Conservation (phyloP, 2,329 filamentous ascomycete species). For the Diaporthe citrichinensis region DNA sequence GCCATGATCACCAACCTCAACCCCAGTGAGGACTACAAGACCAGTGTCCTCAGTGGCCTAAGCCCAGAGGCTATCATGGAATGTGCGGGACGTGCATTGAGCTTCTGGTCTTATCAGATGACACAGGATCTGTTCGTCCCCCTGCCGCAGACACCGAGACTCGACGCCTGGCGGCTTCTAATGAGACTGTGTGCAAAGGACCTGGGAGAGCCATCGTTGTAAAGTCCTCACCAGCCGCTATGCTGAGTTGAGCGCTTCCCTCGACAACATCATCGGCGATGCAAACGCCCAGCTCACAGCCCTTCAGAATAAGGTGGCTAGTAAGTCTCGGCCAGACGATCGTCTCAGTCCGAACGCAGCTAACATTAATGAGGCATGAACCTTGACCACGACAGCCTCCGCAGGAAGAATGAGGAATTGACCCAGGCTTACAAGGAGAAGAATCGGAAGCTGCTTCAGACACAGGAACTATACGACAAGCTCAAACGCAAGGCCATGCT, state of each 20-base stretch:
- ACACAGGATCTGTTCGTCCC: slow-evolving; percentile 82
- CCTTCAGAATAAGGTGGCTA: slow-evolving; percentile 74
- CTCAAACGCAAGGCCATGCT: slow-evolving; percentile 69
- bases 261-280: slow-evolving; percentile 81
- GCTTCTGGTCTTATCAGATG: slow-evolving; percentile 90
- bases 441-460: slow-evolving; percentile 75
- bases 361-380: slow-evolving; percentile 62
- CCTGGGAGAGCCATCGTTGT: slow-evolving; percentile 83
- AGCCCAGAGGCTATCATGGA: slow-evolving; percentile 88
- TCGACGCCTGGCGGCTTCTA: slow-evolving; percentile 28
- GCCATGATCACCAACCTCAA: slow-evolving; percentile 79
- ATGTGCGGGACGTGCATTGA: slow-evolving; percentile 82
- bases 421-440: slow-evolving; percentile 78
- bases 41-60: slow-evolving; percentile 85
- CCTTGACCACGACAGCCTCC: slow-evolving; percentile 72
- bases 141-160: slow-evolving; percentile 43
- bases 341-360: background rate
- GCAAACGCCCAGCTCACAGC: slow-evolving; percentile 80
- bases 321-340: slow-evolving; percentile 57
- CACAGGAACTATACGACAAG: slow-evolving; percentile 76
- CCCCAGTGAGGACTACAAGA: slow-evolving; percentile 91
- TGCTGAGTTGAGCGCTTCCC: slow-evolving; percentile 71
- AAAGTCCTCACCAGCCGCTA: slow-evolving; percentile 83
- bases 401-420: slow-evolving; percentile 81
- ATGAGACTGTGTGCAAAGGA: slow-evolving; percentile 57